Conservation (phyloP, 2,329 filamentous ascomycete genomes). For the Aspergillus neotritici region DNA sequence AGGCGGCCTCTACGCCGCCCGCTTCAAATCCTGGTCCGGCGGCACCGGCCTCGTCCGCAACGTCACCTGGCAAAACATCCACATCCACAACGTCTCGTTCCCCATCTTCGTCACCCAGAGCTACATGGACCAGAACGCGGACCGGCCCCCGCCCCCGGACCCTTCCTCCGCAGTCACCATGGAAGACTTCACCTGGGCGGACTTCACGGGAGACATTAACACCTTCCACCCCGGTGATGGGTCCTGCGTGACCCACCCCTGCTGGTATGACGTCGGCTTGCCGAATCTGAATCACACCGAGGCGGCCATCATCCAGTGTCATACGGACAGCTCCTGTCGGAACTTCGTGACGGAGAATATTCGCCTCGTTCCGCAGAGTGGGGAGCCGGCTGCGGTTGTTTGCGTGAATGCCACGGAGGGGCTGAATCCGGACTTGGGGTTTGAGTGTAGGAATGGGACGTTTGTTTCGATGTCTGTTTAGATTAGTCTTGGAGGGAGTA, state of each 20-base stretch:
- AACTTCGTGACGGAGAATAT: conserved; percentile 32
- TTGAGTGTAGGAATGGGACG: conserved; percentile 33
- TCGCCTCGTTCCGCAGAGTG: conserved; percentile 28
- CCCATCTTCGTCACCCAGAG: conserved; percentile 46
- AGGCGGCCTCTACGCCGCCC: conserved; percentile 38
- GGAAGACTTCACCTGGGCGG: conserved; percentile 39
- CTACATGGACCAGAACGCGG: conserved; percentile 39
- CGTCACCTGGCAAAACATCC: conserved; percentile 42
- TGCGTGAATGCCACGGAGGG: conserved; percentile 32
- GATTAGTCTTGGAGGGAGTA: too few species aligned
- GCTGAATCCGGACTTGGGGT: conserved; percentile 32
- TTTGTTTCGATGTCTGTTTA: conserved; percentile 12
- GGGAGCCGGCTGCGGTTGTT: conserved; percentile 25
- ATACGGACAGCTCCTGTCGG: conserved; percentile 35
- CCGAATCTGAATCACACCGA: conserved; percentile 38
- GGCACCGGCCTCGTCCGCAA: conserved; percentile 41
- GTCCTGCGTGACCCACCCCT: conserved; percentile 39
- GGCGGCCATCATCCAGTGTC: conserved; percentile 40
- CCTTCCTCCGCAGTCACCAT: conserved; percentile 38
- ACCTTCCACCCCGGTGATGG: conserved; percentile 40
- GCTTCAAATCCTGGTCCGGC: conserved; percentile 43
- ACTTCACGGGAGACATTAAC: conserved; percentile 41
- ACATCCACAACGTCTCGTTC: conserved; percentile 42
- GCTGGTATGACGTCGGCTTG: conserved; percentile 41
- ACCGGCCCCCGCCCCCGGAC: conserved; percentile 26